Base-by-base conservation (phyloP, 192 early-diverging fungal species). In the Backusella parvicylindrica region DNA sequence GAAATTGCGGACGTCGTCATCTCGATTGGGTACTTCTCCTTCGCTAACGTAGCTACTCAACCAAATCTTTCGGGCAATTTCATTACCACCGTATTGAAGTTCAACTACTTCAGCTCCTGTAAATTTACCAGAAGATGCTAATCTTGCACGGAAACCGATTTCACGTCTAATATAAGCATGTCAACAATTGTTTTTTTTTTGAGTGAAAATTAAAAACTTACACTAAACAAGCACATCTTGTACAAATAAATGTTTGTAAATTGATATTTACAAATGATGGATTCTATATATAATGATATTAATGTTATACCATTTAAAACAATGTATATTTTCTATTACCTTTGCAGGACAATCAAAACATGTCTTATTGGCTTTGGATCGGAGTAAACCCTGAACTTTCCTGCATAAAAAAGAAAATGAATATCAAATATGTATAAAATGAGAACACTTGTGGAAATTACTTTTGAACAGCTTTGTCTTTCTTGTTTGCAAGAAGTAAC, bases 311-410 rank as follows among this genome's bases (percentile, higher is more conserved):
- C 9, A 60, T 60, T 11, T 60, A 12, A 13, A 28, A 28, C 12
- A 8, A 60, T 28, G 1, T 60, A 0, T 43, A 3, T 15, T 43
- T 43, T 43, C 12, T 15, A 12, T 12, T 60, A 60, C 53, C 53
- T 28, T 60, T 60, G 53, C 53, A 60, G 53, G 53, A 60, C 53
- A 60, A 60, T 60, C 53, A 60, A 60, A 60, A 26, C 53, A 60
- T 60, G 26, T 60, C 53, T 60, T 60, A 28, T 60, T 60, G 9
- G 53, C 53, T 7, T 60, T 60, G 53, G 53, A 60, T 26, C 53
- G 53, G 23, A 60, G 53, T 28, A 60, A 60, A 60, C 23, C 13
- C 53, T 60, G 53, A 11, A 60, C 53, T 60, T 60, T 60, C 53
- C 53, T 60, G 53, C 53, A 60, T 60, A 21, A 15, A 1, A 13